Conservation (phyloP, 2,329 filamentous ascomycete genomes). For the Aspergillus sp. region DNA sequence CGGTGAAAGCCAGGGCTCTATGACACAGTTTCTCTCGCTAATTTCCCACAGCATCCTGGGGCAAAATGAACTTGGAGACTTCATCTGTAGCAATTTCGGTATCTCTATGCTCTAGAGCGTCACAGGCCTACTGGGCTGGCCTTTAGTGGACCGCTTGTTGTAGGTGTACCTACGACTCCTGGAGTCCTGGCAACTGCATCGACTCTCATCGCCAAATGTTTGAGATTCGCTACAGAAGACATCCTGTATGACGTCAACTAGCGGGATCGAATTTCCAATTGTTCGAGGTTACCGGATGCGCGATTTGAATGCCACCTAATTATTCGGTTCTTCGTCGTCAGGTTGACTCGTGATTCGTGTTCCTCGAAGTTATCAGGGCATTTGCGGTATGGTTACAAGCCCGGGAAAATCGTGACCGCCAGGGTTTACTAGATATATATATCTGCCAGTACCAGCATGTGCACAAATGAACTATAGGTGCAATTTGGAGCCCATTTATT, state of each 20-base stretch:
- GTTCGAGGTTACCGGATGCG: background rate
- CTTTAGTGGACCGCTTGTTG: background rate
- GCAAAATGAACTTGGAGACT: background rate
- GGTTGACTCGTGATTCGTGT: background rate
- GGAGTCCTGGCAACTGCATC: background rate
- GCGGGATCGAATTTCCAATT: background rate
- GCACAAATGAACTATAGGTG: background rate
- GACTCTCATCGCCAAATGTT: background rate
- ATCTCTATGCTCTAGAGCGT: background rate
- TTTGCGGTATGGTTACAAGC: too few relatives aligned
- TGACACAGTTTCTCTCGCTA: background rate
- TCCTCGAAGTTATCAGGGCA: too few relatives aligned
- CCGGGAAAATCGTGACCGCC: too few relatives aligned
- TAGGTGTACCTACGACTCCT: background rate
- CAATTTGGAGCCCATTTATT: background rate
- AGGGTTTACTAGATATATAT: too few relatives aligned
- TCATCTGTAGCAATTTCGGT: background rate
- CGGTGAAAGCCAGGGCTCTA: background rate
- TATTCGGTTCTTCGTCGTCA: background rate
- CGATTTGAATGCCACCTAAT: too few relatives aligned
- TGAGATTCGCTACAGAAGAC: too few relatives aligned
- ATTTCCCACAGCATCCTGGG: background rate
- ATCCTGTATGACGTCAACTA: too few relatives aligned
- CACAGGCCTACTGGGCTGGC: background rate
- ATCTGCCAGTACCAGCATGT: background rate